Evolutionary conservation across 257 asterid species (phyloP), one percentile per base, ranked within the genome.

Genomic region (Nemophila menziesii): DNA sequence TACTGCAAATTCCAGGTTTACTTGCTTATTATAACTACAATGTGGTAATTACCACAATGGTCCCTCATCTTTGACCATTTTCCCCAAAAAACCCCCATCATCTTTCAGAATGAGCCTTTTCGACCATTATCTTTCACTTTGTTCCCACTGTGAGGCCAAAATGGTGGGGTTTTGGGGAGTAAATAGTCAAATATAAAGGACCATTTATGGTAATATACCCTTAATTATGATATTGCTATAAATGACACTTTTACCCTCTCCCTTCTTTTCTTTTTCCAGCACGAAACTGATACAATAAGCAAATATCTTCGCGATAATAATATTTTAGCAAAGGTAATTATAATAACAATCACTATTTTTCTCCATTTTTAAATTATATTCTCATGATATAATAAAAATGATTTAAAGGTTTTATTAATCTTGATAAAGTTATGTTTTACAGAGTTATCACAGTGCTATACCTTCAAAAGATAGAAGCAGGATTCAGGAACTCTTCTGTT

Each of bases 381-480:
- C 36, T 29, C 36, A 20, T 16, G 22, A n/a, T 18, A 19, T 20
- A 59, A 40, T 44, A 43, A 41, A 27, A 27, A 67, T 51, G 37
- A 20, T 54, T 54, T 55, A 5, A 4, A 11, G n/a, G n/a, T n/a
- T 14, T 38, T 15, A 41, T 17, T 14, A 3, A 9, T 41, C 16
- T 24, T 17, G 2, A 39, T n/a, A 12, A 16, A 5, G 5, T 13
- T 39, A 39, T 41, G 24, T 24, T 50, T 65, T 61, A 34, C 82
- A 84, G 96, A 78, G 94, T 79, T 90, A 85, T 58, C 98, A 90
- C 68, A 79, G 96, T 65, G 89, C 83, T 47, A 63, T 84, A 69
- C 89, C 89, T 49, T 69, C 93, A 46, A 81, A 89, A 55, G 92
- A 89, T 44, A 78, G 98, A 56, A 65, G 68, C 22, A 80, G 85